phyloP scores from a whole-genome alignment of 192 early-diverging fungal species.

The Endogone sp. region DNA sequence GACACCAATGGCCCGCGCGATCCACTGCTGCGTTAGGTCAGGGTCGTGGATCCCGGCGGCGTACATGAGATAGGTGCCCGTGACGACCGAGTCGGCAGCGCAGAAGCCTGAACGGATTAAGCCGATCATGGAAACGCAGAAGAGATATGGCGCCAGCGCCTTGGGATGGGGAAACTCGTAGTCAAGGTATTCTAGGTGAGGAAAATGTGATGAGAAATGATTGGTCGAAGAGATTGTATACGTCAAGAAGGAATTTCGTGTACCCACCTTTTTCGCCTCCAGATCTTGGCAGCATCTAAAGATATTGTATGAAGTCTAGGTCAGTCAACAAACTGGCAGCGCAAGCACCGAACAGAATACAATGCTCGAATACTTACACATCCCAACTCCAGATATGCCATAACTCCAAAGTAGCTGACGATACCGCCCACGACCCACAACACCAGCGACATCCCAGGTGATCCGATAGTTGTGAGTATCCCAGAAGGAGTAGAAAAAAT shows the following conservation, averaged over 20 bases:
- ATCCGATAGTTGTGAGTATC: background rate
- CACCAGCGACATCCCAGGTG: slow-evolving; percentile 61
- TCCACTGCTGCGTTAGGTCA: slow-evolving; percentile 31
- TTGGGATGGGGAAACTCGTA: slow-evolving; percentile 37
- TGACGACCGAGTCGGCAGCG: slow-evolving; percentile 45
- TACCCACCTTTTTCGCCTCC: slow-evolving; percentile 29
- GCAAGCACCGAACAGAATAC: background rate
- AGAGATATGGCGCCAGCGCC: slow-evolving; percentile 47
- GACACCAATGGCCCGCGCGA: slow-evolving; percentile 42
- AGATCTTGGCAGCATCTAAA: slow-evolving; percentile 19
- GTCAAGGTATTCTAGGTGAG: background rate
- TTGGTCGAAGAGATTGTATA: background rate
- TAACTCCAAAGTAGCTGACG: slow-evolving; percentile 5
- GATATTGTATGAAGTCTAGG: background rate
- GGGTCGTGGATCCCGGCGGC: slow-evolving; percentile 26
- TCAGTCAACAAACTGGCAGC: background rate
- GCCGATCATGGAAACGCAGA: slow-evolving; percentile 44
- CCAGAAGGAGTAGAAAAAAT: slow-evolving; percentile 75
- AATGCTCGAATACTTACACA: slow-evolving; percentile 14
- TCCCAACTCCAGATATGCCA: slow-evolving; percentile 28
- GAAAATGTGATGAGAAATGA: background rate
- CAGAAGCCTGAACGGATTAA: slow-evolving; percentile 50
- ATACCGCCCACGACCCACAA: slow-evolving; percentile 56
- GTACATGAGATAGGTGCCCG: slow-evolving; percentile 52
- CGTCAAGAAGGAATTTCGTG: slow-evolving; percentile 20